A percentile compares a stretch with the other conserved stretches of the same genome.
Evolutionary conservation across 345 rosid species (phyloP).

Genomic region (Abelmoschus esculentus): DNA sequence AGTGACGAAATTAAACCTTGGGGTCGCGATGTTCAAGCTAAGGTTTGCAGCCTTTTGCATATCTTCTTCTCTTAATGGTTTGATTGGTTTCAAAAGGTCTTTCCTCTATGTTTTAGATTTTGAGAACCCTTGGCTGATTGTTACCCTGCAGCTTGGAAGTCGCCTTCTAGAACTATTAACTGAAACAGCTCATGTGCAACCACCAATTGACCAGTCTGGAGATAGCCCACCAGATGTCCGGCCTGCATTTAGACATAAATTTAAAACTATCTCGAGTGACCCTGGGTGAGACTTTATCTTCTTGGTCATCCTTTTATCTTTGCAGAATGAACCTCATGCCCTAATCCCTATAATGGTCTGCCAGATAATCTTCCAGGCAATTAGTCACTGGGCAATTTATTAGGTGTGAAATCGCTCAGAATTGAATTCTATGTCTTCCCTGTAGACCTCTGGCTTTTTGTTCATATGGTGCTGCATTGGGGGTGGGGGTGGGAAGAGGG

Average conservation of each 20-base stretch:
- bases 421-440: background rate
- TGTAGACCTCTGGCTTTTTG: background rate
- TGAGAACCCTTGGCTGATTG: background rate
- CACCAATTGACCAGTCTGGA: constrained; percentile 59
- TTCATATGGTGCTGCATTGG: background rate
- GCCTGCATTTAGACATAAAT: constrained; percentile 81
- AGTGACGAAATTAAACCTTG: constrained; percentile 65
- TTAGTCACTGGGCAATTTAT: background rate
- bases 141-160: constrained; percentile 67
- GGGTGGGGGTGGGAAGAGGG: background rate
- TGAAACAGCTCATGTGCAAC: constrained; percentile 80
- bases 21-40: constrained; percentile 82
- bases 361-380: background rate
- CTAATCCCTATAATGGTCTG: background rate
- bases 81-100: constrained; percentile 10
- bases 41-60: constrained; percentile 40
- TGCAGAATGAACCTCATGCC: background rate
- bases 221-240: constrained; percentile 77
- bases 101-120: constrained; percentile 4
- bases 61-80: background rate
- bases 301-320: background rate
- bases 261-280: constrained; percentile 44
- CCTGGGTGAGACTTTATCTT: constrained; percentile 46
- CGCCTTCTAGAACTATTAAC: constrained; percentile 73
- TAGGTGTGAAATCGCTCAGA: background rate